Base-by-base conservation (phyloP, 2,329 filamentous ascomycete species). In the Sporothrix brasiliensis region DNA sequence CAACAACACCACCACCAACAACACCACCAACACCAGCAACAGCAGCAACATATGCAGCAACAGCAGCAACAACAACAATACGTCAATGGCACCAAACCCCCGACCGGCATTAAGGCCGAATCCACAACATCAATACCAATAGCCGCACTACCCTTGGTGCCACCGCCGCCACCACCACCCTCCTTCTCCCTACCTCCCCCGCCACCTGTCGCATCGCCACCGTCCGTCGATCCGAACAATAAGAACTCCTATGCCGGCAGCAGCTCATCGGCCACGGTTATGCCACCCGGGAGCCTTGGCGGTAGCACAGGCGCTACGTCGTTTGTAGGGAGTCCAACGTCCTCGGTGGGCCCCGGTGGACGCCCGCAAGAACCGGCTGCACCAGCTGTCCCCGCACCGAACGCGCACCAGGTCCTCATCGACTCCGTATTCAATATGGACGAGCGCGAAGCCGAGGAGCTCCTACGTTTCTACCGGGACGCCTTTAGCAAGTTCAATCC, bases 391-490 rank as follows among this genome's bases (percentile, higher is more conserved):
- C n/a, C 50, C 3, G 4, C 47, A 13, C 66, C 39, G 0, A 73
- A 65, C 11, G 41, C 63, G 50, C 63, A 63, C 41, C 58, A 67
- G 41, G 34, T 53, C 0, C 21, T 70, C 16, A 68, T 73, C 61
- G 41, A 67, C 24, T 68, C 71, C 19, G 68, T 70, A 3, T 70
- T 75, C 21, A 53, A 27, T 16, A 73, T 75, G 70, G 63, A 69
- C 1, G 67, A 69, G 13, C 47, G 30, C 50, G 68, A 73, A 30
- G 72, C 74, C 24, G 72, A 76, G 13, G 73, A 73, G 21, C 66
- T 73, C 0, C 67, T 76, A 7, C 50, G 68, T 47, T 71, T 71
- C 49, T 76, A 74, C 56, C 73, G 73, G 6, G 61, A 69, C 44
- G 47, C 61, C 11, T 75, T 73, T 19, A 67, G 70, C 52, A 41